These are phyloP conservation scores for Talaromyces albobiverticillius DNA, from an alignment of 2,329 filamentous ascomycete species.

Conservation along the genomic window DNA sequence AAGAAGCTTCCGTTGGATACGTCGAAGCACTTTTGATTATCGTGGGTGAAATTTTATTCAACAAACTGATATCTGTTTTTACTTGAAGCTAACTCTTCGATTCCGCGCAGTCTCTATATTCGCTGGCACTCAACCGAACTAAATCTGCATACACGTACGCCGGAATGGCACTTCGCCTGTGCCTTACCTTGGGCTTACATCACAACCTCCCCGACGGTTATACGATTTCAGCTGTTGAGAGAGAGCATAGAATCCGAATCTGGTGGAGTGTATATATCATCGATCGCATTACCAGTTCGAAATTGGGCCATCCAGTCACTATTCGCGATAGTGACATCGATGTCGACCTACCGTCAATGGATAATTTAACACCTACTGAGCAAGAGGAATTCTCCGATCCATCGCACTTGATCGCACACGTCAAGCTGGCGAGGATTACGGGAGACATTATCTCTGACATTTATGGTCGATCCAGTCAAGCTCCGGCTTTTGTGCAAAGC, in stretches of 20 bases:
- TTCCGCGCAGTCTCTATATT: conserved; percentile 13
- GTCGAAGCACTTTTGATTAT: conserved; percentile 16
- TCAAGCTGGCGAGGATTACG: conserved; percentile 15
- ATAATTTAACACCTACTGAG: conserved; percentile 12
- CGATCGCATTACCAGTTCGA: conserved; percentile 17
- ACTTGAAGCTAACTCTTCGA: background rate
- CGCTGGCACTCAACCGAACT: conserved; percentile 15
- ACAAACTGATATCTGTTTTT: background rate
- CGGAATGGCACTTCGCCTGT: conserved; percentile 16
- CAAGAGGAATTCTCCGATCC: conserved; percentile 17
- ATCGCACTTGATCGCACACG: conserved; percentile 15
- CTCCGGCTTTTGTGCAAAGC: conserved; percentile 16
- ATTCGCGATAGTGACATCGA: conserved; percentile 16
- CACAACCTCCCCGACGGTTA: conserved; percentile 17
- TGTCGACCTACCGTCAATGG: conserved; percentile 17
- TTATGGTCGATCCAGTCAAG: conserved; percentile 13
- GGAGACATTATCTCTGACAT: conserved; percentile 18
- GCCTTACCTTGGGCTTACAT: conserved; percentile 16
- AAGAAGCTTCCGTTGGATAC: conserved; percentile 15
- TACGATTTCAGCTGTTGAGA: conserved; percentile 15
- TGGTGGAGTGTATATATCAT: conserved; percentile 18
- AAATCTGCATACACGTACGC: conserved; percentile 18
- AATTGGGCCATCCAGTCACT: conserved; percentile 17
- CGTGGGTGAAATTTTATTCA: background rate
- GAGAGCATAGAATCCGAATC: conserved; percentile 16